Base-by-base conservation (phyloP, 192 early-diverging fungal species). In the Linnemannia hyalina region DNA sequence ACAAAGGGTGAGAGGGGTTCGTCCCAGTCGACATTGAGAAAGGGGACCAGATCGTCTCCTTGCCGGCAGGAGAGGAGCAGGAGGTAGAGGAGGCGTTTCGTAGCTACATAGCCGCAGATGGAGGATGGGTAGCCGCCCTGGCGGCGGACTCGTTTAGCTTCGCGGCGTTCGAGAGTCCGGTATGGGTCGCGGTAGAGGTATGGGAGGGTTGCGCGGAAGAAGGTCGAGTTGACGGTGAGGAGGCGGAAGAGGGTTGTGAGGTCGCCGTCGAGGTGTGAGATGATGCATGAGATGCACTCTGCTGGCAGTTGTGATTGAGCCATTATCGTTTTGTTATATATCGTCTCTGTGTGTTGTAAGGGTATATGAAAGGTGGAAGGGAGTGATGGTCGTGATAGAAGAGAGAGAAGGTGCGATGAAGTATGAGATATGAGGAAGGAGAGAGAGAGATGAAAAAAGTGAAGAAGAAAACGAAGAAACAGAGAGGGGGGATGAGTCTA, bases 171-270 rank as follows among this genome's bases (percentile, higher is more conserved):
- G 29, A 84, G 60, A 1, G 65, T 35, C 47, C 63, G 26, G 26
- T 73, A 84, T 26, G 82, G 82, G 74, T 80, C 77, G n/a, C 71
- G 72, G 26, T 84, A 84, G 55, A 84, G 77, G 54, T 76, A 18
- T 6, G 82, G 82, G 6, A 84, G 68, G 5, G 74, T 74, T 9
- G 70, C 49, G 8, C 49, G 42, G 55, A 84, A 80, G 36, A 84
- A 79, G 22, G 77, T 46, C 23, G 54, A 70, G 40, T 70, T 65
- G 52, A 84, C 82, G 6, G 77, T 75, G 41, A 84, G 36, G 23
- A 84, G 54, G 3, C 44, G 60, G 41, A 54, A 60, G 46, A 84
- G 82, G 6, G 82, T 71, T 41, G 70, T 47, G 42, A 84, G 60
- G 46, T 84, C 82, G 65, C 73, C 73, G 29, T 74, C 72, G 26